Percentiles rank a stretch among this genome's conserved stretches.
Evolutionary conservation across 441 rosid species (phyloP).

Genomic region (Arabidopsis hybrid): DNA sequence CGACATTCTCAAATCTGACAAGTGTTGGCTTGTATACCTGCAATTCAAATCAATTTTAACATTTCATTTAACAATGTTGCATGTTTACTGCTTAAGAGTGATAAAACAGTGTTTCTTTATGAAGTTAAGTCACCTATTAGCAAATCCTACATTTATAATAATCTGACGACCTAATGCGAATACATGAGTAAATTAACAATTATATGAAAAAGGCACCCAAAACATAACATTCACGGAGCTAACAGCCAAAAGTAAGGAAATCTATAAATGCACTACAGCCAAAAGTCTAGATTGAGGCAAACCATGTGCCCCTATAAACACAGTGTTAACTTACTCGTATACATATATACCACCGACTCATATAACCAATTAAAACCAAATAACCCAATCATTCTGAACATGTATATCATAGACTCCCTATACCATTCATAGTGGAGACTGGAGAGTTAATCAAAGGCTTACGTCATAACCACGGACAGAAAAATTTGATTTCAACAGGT

Average conservation of each 20-base stretch:
- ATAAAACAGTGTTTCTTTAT: background rate
- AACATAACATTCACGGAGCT: slow-evolving; percentile 4
- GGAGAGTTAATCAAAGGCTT: slow-evolving; percentile 38
- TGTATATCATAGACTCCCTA: slow-evolving; percentile 16
- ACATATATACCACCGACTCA: slow-evolving; percentile 10
- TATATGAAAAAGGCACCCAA: slow-evolving; percentile 6
- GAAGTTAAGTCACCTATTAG: slow-evolving; percentile 21
- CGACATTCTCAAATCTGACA: slow-evolving; percentile 69
- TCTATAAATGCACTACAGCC: slow-evolving; percentile 13
- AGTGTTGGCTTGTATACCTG: slow-evolving; percentile 92
- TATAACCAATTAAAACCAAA: slow-evolving; percentile 2
- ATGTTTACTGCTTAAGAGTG: slow-evolving; percentile 11
- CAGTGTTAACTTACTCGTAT: too few relatives aligned
- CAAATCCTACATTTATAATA: slow-evolving; percentile 18
- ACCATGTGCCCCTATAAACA: background rate
- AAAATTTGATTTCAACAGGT: slow-evolving; percentile 74
- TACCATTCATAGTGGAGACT: slow-evolving; percentile 15
- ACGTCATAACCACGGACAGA: slow-evolving; percentile 83
- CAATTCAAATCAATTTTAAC: slow-evolving; percentile 43
- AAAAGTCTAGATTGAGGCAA: slow-evolving; percentile 7
- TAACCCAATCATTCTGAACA: slow-evolving; percentile 26
- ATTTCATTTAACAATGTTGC: background rate
- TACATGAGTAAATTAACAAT: background rate
- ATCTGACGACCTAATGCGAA: background rate
- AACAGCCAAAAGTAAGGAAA: slow-evolving; percentile 13